These are phyloP conservation scores for Lachnum nothofagi DNA, from an alignment of 2,329 filamentous ascomycete genomes.

Conservation along the genomic window DNA sequence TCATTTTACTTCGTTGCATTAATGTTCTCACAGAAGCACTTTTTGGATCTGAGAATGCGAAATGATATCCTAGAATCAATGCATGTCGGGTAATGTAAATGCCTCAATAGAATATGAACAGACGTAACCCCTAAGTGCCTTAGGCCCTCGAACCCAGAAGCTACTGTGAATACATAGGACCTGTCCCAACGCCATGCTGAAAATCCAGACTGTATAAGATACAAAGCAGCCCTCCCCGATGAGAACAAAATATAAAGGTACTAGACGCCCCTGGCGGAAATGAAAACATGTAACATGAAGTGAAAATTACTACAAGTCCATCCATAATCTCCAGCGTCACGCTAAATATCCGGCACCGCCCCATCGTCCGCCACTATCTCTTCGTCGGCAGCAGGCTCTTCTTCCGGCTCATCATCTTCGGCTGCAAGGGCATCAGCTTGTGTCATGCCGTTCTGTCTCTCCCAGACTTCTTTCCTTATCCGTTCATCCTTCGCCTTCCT, in stretches of 20 bases:
- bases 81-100: too few species aligned
- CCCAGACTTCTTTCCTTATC: constrained; percentile 74
- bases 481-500: constrained; percentile 81
- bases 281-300: background rate
- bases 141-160: too few species aligned
- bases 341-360: background rate
- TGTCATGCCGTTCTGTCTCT: constrained; percentile 53
- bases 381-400: background rate
- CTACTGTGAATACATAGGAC: too few species aligned
- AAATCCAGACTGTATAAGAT: background rate
- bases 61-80: too few species aligned
- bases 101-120: too few species aligned
- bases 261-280: background rate
- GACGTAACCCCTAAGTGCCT: too few species aligned
- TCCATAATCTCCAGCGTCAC: background rate
- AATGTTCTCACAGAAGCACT: too few species aligned
- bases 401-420: constrained; percentile 2
- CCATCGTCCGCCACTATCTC: background rate
- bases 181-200: background rate
- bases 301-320: background rate
- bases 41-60: too few species aligned
- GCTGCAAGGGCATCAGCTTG: constrained; percentile 24
- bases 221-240: background rate
- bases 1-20: too few species aligned
- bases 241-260: background rate